These are phyloP conservation scores for Penicillium chermesinum DNA, from an alignment of 495 filamentous ascomycete genomes.

Conservation along the genomic window DNA sequence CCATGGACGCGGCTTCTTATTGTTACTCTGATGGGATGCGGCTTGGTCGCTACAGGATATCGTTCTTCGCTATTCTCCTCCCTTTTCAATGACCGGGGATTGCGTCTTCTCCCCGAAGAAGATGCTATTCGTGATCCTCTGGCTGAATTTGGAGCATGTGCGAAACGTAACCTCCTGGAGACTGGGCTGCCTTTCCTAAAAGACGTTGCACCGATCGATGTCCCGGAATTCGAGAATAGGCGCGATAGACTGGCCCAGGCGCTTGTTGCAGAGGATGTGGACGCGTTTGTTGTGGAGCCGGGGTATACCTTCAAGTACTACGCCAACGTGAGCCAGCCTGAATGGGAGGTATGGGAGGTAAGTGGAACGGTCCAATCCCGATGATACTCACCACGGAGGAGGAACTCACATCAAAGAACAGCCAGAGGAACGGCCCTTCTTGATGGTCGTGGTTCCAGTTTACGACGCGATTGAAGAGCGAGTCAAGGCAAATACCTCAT, in stretches of 20 bases:
- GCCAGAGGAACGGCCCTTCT: slow-evolving; percentile 53
- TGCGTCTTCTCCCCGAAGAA: neutral
- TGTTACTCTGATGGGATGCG: too few species aligned
- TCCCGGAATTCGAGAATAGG: slow-evolving; percentile 40
- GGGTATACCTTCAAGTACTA: slow-evolving; percentile 57
- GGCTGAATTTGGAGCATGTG: slow-evolving; percentile 37
- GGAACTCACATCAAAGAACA: slow-evolving; percentile 3
- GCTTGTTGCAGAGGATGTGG: slow-evolving; percentile 34
- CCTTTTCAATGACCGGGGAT: neutral
- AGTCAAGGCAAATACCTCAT: slow-evolving; percentile 43
- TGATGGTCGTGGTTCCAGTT: slow-evolving; percentile 47
- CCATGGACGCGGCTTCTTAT: too few species aligned
- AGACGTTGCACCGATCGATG: slow-evolving; percentile 32
- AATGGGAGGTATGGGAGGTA: slow-evolving; percentile 55
- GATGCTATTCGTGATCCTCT: neutral
- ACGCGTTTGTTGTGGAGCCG: slow-evolving; percentile 51
- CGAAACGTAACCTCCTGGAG: slow-evolving; percentile 35
- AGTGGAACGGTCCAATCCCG: neutral
- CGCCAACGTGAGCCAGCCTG: slow-evolving; percentile 47
- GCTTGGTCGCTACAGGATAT: neutral
- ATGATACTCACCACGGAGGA: neutral
- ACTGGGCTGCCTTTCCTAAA: slow-evolving; percentile 43
- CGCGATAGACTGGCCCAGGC: slow-evolving; percentile 45
- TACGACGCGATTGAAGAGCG: slow-evolving; percentile 22
- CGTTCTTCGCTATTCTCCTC: neutral